These are phyloP conservation scores for Spergularia marina DNA, from an alignment of 148 eudicot genomes.

Conservation along the genomic window DNA sequence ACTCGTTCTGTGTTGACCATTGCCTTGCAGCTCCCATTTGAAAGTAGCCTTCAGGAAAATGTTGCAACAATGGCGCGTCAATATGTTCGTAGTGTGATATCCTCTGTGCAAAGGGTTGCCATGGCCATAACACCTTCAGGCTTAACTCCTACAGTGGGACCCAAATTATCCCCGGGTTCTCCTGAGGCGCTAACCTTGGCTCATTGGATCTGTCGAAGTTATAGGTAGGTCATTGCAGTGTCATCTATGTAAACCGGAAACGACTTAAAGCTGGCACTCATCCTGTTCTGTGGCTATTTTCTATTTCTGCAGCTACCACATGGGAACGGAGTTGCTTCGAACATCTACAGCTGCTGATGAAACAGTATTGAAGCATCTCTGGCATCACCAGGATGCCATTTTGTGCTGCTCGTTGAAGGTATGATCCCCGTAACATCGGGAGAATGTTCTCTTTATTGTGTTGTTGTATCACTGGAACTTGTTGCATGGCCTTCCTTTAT, in stretches of 20 bases:
- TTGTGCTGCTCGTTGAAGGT: conserved; percentile 96
- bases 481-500: not conserved
- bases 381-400: conserved; percentile 96
- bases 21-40: conserved; percentile 92
- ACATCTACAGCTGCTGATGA: conserved; percentile 57
- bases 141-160: conserved; percentile 50
- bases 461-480: not conserved
- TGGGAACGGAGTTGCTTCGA: conserved; percentile 64
- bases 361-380: conserved; percentile 69
- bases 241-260: not conserved
- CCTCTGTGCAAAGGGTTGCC: conserved; percentile 94
- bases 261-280: not conserved
- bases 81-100: conserved; percentile 76
- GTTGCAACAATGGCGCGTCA: conserved; percentile 93
- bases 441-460: not conserved
- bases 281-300: not conserved
- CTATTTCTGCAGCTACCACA: conserved; percentile 50
- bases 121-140: conserved; percentile 85
- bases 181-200: conserved; percentile 90
- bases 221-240: conserved; percentile 44
- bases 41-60: conserved; percentile 60
- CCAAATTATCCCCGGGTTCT: conserved; percentile 70
- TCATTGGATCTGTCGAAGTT: conserved; percentile 93
- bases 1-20: conserved; percentile 79
- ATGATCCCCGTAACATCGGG: conserved; percentile 6